Base-by-base conservation (phyloP, 768 basidiomycete species). In the Lactarius vividus region DNA sequence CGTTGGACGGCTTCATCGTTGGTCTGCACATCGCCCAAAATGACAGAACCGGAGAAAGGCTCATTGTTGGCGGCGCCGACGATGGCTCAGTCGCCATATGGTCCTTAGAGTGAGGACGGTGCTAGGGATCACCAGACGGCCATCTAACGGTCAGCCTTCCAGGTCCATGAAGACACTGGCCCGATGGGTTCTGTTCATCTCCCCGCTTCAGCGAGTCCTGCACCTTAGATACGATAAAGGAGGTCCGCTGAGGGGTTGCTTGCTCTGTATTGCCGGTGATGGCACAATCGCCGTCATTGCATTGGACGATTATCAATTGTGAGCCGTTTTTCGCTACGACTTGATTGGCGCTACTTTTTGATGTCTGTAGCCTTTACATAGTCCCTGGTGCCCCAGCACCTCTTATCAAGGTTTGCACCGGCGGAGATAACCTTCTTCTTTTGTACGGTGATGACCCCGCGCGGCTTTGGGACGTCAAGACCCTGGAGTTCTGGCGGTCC, bases 401-500 rank as follows among this genome's bases (percentile, higher is more conserved):
- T 0, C 78, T 98, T 23, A 76, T 78, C 40, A 75, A 81, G 54
- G 74, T 96, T 18, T 92, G 85, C 71, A 74, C 92, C 9, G 81
- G 85, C 13, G 86, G 82, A 18, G 83, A 88, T 61, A 88, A 92
- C 64, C 74, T 97, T 33, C 73, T 97, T 59, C 77, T 96, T 7
- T 75, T 89, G 1, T 98, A 98, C 74, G 79, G 79, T 3, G 87
- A 91, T 67, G 86, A 84, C 2, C 84, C 88, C 61, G 92, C 91
- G 1, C 81, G 97, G 49, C 76, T 96, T 2, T 99, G 97, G 94
- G 92, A 98, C 71, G 78, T 88, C 18, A 84, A 85, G 67, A 89
- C 88, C 0, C 83, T 83, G 63, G 95, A 97, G 71, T 89, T 98
- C 70, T 84, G 93, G 82, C 79, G 96, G 57, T 91, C 94, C 0